These are phyloP conservation scores for Agrocybe pediades DNA, from an alignment of 768 basidiomycete genomes.

Conservation along the genomic window DNA sequence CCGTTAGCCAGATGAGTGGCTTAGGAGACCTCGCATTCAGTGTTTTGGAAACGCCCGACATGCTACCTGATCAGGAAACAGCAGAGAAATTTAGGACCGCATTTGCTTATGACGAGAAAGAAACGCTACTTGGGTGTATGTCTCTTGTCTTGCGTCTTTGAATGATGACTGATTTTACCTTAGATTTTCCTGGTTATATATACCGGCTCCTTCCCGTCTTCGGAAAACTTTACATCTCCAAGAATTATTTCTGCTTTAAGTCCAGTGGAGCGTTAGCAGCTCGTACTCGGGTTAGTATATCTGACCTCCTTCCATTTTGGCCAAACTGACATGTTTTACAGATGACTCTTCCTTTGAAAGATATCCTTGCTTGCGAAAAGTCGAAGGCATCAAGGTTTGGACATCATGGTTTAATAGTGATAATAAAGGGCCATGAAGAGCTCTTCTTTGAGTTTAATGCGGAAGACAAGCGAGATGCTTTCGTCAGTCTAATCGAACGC, in stretches of 20 bases:
- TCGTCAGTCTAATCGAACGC: conserved; percentile 71
- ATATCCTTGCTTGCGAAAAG: conserved; percentile 82
- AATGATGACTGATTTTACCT: conserved; percentile 10
- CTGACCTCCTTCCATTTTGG: conserved; percentile 1
- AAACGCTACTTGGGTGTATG: conserved; percentile 86
- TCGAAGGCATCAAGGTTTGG: conserved; percentile 89
- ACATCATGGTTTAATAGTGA: conserved; percentile 85
- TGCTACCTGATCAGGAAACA: conserved; percentile 59
- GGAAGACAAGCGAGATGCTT: conserved; percentile 78
- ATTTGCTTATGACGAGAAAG: conserved; percentile 90
- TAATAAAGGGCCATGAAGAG: conserved; percentile 96
- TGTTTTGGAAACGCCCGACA: conserved; percentile 75
- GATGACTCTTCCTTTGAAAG: conserved; percentile 95
- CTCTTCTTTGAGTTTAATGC: conserved; percentile 94
- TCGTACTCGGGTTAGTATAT: conserved; percentile 72
- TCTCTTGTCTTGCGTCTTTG: conserved; percentile 16
- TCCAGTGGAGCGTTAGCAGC: conserved; percentile 78
- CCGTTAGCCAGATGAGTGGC: conserved; percentile 38
- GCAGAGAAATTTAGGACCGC: conserved; percentile 75
- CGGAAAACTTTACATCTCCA: conserved; percentile 90
- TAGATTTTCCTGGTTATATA: conserved; percentile 91
- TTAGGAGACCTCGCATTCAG: conserved; percentile 74
- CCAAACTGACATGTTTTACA: conserved; percentile 29
- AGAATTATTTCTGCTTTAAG: conserved; percentile 93
- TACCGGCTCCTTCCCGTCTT: conserved; percentile 88